These are phyloP conservation scores for Fragaria ananassa DNA, from an alignment of 306 rosid genomes.

Conservation along the genomic window DNA sequence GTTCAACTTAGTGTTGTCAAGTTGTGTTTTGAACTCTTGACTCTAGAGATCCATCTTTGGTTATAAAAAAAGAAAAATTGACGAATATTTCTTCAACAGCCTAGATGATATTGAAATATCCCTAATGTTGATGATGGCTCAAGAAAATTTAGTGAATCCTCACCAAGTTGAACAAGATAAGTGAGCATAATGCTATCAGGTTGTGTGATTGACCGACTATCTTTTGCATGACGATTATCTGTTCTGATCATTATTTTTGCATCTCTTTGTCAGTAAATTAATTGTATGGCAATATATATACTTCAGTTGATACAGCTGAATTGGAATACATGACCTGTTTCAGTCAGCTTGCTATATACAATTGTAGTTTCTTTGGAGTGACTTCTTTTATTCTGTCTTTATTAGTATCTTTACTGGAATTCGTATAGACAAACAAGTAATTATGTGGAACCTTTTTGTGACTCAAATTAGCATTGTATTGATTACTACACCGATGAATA, in stretches of 20 bases:
- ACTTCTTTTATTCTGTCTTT: not conserved
- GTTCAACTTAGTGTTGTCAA: not conserved
- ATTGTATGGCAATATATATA: not conserved
- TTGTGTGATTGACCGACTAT: not conserved
- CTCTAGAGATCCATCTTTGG: not conserved
- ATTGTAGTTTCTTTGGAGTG: not conserved
- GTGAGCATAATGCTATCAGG: not conserved
- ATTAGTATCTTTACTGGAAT: not conserved
- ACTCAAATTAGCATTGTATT: not conserved
- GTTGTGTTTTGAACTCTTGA: not conserved
- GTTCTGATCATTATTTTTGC: not conserved
- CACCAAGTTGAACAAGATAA: not conserved
- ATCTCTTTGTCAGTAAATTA: not conserved
- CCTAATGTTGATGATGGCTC: not conserved
- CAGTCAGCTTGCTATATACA: not conserved
- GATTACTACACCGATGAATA: conserved; percentile 43
- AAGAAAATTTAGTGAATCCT: not conserved
- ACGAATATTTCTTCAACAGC: not conserved
- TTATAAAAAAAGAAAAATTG: not conserved
- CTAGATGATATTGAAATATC: not conserved
- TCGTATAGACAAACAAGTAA: not conserved
- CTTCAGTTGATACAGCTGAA: not conserved
- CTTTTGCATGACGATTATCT: not conserved
- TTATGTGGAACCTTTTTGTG: not conserved
- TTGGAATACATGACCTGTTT: not conserved